Conservation (phyloP, 140 eudicot genomes). For the Stevia rebaudiana region DNA sequence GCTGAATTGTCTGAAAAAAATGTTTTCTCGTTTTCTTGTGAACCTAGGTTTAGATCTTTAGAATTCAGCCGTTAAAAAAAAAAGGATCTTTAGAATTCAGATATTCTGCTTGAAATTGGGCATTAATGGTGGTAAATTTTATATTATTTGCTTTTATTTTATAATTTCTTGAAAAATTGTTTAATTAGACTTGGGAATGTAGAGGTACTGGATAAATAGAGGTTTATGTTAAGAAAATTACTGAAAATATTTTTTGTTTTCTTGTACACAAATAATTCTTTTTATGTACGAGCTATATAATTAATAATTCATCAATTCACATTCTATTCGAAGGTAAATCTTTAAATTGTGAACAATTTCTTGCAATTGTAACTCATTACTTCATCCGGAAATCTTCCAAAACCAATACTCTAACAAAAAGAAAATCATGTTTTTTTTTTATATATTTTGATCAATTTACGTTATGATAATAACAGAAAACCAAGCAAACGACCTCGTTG, state of each 20-base stretch:
- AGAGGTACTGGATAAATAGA: background rate
- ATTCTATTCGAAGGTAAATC: too few species aligned
- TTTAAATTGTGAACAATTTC: too few species aligned
- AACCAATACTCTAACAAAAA: background rate
- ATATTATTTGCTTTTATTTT: background rate
- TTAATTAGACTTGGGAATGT: conserved; percentile 4
- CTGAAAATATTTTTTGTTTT: too few species aligned
- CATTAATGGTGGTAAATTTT: conserved; percentile 14
- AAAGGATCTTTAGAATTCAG: too few species aligned
- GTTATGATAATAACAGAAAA: conserved; percentile 38
- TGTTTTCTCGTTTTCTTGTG: background rate
- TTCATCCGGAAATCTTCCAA: background rate
- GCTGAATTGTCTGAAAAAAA: background rate
- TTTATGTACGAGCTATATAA: background rate
- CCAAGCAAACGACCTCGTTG: conserved; percentile 66
- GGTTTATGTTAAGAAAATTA: too few species aligned
- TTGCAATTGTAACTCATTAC: too few species aligned
- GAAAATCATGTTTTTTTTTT: background rate
- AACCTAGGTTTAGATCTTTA: background rate
- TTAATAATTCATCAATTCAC: background rate
- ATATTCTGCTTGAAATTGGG: conserved; percentile 12
- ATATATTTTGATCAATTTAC: background rate
- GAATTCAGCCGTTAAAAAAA: too few species aligned
- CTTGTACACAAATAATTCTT: too few species aligned
- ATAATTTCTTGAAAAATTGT: background rate